Conservation (phyloP, 2,329 filamentous ascomycete genomes). For the Sclerotinia trifoliorum region DNA sequence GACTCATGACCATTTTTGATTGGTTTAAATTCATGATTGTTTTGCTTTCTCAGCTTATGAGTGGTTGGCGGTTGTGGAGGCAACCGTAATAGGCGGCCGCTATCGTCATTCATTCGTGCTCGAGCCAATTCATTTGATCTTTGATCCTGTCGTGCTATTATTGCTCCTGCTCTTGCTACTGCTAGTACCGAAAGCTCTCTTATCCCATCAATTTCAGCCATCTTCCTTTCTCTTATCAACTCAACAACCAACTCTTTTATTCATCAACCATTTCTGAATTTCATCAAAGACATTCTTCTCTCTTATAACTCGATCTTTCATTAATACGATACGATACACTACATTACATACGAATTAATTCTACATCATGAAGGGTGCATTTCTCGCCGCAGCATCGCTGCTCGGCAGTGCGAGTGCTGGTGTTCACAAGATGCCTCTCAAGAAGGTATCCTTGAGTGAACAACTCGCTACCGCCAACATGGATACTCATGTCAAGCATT, state of each 20-base stretch:
- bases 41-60: not conserved
- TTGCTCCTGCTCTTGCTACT: not conserved
- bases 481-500: slow-evolving; percentile 73
- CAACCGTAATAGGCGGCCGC: slow-evolving; percentile 13
- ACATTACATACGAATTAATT: slow-evolving; percentile 26
- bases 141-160: not conserved
- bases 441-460: slow-evolving; percentile 90
- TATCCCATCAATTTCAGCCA: not conserved
- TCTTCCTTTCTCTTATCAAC: slow-evolving; percentile 20
- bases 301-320: slow-evolving; percentile 22
- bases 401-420: slow-evolving; percentile 80
- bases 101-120: slow-evolving; percentile 23
- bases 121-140: not conserved
- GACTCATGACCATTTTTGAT: slow-evolving; percentile 14
- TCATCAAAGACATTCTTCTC: slow-evolving; percentile 22
- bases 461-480: slow-evolving; percentile 86
- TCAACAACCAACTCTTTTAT: slow-evolving; percentile 28
- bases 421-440: slow-evolving; percentile 94
- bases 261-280: slow-evolving; percentile 30
- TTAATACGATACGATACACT: not conserved
- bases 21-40: not conserved
- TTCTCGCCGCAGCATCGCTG: slow-evolving; percentile 71
- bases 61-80: slow-evolving; percentile 12
- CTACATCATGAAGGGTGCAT: slow-evolving; percentile 75
- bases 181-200: slow-evolving; percentile 18